Base-by-base conservation (phyloP, 2,329 filamentous ascomycete species). In the Sclerotinia borealis region DNA sequence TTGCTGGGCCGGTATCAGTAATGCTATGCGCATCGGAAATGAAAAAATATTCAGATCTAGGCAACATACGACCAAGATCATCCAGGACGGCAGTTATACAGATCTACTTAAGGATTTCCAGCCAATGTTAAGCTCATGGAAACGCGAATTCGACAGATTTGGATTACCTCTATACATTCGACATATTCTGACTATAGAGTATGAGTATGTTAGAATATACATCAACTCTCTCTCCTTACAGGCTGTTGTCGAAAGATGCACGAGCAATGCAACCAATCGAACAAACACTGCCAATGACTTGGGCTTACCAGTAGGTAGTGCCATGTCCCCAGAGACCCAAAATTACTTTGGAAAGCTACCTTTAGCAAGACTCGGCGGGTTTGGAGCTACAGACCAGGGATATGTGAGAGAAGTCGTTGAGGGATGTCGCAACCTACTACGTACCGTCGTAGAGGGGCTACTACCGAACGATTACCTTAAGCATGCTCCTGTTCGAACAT, bases 171-270 rank as follows among this genome's bases (percentile, higher is more conserved):
- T 79, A 27, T 88, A 83, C 67, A 87, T 86, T 68, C 79, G 83
- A 36, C 86, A 92, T 73, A 93, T 98, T 64, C 80, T 99, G 36
- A 89, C 86, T 9, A 97, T 98, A 68, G 95, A 99, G 78, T 97
- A 95, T 72, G 92, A 98, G 72, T 97, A 97, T 74, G 92, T 93
- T 31, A 86, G 93, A 71, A 90, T 97, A 58, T 98, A 98, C 73
- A 85, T 97, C 78, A 97, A 98, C 75, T 96, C 93, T 0, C 81
- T 99, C 2, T 93, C 93, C 2, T 80, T 99, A 2, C 95, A 99
- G 77, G 95, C 95, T 27, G 92, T 98, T 4, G 92, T 98, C 7
- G 93, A 97, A 76, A 86, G 93, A 65, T 96, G 91, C 77, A 93
- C 92, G 8, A 92, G 84, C 65, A 89, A 93, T 67, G 86, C 87